A percentile compares a stretch with the other conserved stretches of the same genome.
These are phyloP conservation scores for Cardiospermum halicacabum DNA, from an alignment of 345 rosid genomes.

Conservation along the genomic window DNA sequence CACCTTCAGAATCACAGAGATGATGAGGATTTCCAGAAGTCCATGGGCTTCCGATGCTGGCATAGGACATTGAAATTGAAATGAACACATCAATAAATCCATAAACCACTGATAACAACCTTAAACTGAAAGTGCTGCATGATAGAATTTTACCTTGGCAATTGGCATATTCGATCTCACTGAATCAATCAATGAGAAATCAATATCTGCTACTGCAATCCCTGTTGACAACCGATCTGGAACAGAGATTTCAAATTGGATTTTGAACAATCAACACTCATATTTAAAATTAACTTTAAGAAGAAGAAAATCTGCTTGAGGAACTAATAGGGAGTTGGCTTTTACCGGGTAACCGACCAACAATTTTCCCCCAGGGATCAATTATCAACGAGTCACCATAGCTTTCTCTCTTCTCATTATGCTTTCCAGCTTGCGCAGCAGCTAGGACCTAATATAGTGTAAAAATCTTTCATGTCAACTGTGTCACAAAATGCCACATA, in stretches of 20 bases:
- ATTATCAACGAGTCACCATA: constrained; percentile 78
- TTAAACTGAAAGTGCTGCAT: background rate
- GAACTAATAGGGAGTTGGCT: background rate
- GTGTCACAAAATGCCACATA: background rate
- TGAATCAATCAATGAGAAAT: constrained; percentile 70
- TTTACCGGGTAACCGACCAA: constrained; percentile 77
- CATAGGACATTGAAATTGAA: background rate
- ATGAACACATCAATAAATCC: constrained; percentile 1
- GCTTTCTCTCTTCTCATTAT: constrained; percentile 81
- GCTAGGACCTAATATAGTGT: constrained; percentile 60
- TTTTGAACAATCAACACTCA: background rate
- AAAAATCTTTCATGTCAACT: constrained; percentile 1
- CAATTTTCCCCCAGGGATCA: constrained; percentile 88
- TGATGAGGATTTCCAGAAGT: constrained; percentile 56
- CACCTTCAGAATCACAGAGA: constrained; percentile 18
- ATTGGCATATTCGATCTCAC: constrained; percentile 84
- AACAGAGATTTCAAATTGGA: constrained; percentile 11
- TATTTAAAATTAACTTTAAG: background rate
- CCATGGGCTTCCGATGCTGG: constrained; percentile 55
- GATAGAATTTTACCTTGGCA: constrained; percentile 47
- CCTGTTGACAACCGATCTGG: constrained; percentile 76
- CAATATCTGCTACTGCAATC: constrained; percentile 75
- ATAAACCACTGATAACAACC: background rate
- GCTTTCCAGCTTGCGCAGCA: constrained; percentile 86
- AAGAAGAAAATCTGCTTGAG: background rate